Conservation (phyloP, 306 rosid genomes). For the Inga oerstediana region DNA sequence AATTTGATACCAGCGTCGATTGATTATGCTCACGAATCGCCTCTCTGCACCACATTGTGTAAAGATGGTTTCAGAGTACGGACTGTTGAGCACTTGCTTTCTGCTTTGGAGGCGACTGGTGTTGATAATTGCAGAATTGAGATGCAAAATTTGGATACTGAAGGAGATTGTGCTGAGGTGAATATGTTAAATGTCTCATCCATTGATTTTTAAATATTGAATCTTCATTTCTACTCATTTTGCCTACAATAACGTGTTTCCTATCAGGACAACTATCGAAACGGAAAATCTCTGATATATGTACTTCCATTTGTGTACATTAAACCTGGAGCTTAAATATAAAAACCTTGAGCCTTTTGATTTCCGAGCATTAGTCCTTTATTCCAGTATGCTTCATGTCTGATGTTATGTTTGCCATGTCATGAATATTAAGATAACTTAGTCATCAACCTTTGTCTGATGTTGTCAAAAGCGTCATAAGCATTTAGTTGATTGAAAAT, state of each 20-base stretch:
- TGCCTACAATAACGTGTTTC: not conserved
- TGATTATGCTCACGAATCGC: slow-evolving; percentile 63
- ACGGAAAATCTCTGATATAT: slow-evolving; percentile 2
- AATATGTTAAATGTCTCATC: slow-evolving; percentile 12
- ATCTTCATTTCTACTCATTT: not conserved
- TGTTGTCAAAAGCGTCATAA: not conserved
- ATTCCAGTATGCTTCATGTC: not conserved
- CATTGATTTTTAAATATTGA: not conserved
- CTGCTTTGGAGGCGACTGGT: slow-evolving; percentile 85
- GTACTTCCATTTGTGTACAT: not conserved
- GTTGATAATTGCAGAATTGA: slow-evolving; percentile 89
- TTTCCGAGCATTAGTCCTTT: not conserved
- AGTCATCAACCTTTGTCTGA: not conserved
- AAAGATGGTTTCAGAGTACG: slow-evolving; percentile 68
- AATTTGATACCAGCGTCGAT: slow-evolving; percentile 60
- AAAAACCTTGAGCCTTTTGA: not conserved
- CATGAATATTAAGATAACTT: not conserved
- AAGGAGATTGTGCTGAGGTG: slow-evolving; percentile 66
- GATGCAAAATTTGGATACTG: slow-evolving; percentile 48
- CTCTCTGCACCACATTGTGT: slow-evolving; percentile 74
- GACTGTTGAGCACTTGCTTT: slow-evolving; percentile 91
- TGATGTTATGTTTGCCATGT: not conserved
- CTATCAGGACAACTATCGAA: not conserved
- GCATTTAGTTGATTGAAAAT: not conserved
- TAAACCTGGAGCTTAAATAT: not conserved